Base-by-base conservation (phyloP, 2,329 filamentous ascomycete species). In the Pezicula neosporulosa region DNA sequence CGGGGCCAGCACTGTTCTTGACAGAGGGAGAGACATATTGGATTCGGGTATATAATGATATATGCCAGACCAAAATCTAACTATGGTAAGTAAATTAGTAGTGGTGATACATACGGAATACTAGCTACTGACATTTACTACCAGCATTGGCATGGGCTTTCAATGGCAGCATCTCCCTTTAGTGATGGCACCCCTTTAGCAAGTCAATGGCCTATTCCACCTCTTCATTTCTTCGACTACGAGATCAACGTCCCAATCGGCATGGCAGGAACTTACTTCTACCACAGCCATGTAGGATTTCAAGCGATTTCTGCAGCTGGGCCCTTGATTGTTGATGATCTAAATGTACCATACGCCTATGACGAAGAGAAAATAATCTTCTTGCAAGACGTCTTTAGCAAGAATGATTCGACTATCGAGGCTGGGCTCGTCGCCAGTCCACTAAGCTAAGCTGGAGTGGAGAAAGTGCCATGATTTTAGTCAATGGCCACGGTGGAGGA, bases 301-400 rank as follows among this genome's bases (percentile, higher is more conserved):
- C 77, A 81, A 56, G 73, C 75, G 0, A 64, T 75, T 3, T 72
- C 77, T 36, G 73, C 72, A 3, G 57, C 69, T 10, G 78, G 78
- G 0, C 66, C 76, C 0, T 60, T 82, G 24, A 77, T 81, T 43
- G 68, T 82, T 9, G 72, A 77, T 44, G 58, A 60, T 10, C 8
- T 42, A 18, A 45, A 53, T 28, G n/a, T 46, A 7, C 83, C 83
- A 0, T 86, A 84, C 55, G 38, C 74, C 0, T 87, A 85, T 56
- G 81, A 87, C 50, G 83, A 80, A 2, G 85, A 88, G 24, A 71
- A 77, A 0, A 73, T 80, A 3, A 51, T 87, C 2, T 63, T 74
- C 10, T 65, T 86, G 2, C 70, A 74, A 4, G 85, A 88, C 56
- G 77, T 79, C 56, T 87, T 80, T 63, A 71, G 70, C 35, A 74